These are phyloP conservation scores for Inga leiocalycina DNA, from an alignment of 306 rosid genomes.

Conservation along the genomic window DNA sequence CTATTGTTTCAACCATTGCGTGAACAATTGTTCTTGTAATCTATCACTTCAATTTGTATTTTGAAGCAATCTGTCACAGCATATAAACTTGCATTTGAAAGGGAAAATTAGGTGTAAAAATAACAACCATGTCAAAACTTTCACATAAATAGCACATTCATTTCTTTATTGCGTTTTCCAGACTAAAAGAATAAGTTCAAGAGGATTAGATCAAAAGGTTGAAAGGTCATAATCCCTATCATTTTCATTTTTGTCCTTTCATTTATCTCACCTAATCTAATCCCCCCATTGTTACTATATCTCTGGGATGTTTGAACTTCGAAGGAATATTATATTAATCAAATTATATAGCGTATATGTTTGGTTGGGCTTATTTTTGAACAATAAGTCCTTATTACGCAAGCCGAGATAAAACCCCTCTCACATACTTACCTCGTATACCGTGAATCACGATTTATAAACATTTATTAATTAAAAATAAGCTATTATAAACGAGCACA, in stretches of 20 bases:
- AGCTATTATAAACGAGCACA: too few species aligned
- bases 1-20: not conserved
- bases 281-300: not conserved
- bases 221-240: not conserved
- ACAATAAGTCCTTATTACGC: too few species aligned
- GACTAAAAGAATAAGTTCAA: not conserved
- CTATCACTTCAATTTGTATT: not conserved
- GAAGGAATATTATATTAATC: not conserved
- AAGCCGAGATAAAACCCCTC: too few species aligned
- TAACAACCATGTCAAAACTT: not conserved
- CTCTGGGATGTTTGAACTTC: not conserved
- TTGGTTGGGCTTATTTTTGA: too few species aligned
- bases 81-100: not conserved
- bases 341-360: too few species aligned
- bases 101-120: not conserved
- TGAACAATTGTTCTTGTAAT: not conserved
- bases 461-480: too few species aligned
- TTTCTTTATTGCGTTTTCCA: not conserved
- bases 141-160: not conserved
- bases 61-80: not conserved
- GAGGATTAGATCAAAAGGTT: not conserved
- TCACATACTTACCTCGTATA: too few species aligned
- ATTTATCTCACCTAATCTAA: constrained; percentile 5
- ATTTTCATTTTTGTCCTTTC: not conserved
- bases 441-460: too few species aligned